Evolutionary conservation across 108 stramenopile species (phyloP).

Genomic region (Asterionellopsis glacialis): DNA sequence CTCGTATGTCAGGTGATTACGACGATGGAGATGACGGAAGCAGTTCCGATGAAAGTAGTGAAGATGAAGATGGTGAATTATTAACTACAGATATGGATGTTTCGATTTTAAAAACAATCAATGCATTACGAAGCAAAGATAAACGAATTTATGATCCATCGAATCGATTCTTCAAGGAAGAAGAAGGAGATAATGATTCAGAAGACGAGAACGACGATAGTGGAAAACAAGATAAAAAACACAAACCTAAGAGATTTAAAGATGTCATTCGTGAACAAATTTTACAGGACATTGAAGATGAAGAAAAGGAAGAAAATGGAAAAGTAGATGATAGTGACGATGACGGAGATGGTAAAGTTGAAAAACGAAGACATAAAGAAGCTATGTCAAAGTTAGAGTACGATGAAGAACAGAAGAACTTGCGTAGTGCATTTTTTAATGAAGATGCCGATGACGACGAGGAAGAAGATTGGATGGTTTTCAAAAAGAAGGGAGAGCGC

Average conservation of each 20-base stretch:
- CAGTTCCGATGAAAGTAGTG: conserved; percentile 35
- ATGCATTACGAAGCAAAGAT: conserved; percentile 71
- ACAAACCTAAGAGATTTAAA: conserved; percentile 74
- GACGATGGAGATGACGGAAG: conserved; percentile 38
- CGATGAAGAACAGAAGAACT: conserved; percentile 85
- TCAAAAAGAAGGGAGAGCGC: conserved; percentile 31
- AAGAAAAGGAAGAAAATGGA: conserved; percentile 4
- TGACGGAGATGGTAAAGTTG: conserved; percentile 9
- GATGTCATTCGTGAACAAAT: conserved; percentile 96
- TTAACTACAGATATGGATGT: conserved; percentile 66
- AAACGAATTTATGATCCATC: conserved; percentile 67
- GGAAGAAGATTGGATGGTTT: conserved; percentile 42
- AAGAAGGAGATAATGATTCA: conserved; percentile 24
- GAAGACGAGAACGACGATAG: conserved; percentile 24
- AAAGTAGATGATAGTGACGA: no score
- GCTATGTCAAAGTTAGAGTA: conserved; percentile 63
- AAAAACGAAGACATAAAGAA: conserved; percentile 18
- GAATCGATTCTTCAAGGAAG: conserved; percentile 50
- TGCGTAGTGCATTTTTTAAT: conserved; percentile 76
- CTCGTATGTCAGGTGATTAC: conserved; percentile 22
- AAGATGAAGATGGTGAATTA: conserved; percentile 75
- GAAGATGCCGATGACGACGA: conserved; percentile 29
- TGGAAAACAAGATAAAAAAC: conserved; percentile 18
- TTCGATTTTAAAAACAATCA: conserved; percentile 72
- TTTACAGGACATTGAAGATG: conserved; percentile 70